phyloP scores from a whole-genome alignment of 2,329 filamentous ascomycete species.

The Colletotrichum eremochloae region DNA sequence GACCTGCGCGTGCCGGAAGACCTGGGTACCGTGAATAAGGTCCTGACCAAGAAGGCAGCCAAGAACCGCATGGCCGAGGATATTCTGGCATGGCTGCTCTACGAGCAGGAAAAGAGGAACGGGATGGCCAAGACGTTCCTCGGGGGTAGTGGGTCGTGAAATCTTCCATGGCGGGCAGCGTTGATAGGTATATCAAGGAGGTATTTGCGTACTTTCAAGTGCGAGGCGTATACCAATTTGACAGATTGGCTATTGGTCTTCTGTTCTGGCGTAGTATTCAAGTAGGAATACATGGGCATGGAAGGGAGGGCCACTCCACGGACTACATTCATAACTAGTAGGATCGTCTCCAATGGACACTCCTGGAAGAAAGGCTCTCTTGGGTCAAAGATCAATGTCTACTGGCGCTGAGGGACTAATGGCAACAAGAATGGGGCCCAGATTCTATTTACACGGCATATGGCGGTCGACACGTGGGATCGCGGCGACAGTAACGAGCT shows the following conservation, averaged over 20 bases:
- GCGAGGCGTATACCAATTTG: background rate
- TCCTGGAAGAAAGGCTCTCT: background rate
- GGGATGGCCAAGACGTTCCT: background rate
- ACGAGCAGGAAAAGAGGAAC: constrained; percentile 42
- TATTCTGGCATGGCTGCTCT: constrained; percentile 54
- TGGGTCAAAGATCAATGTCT: background rate
- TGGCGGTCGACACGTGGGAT: too few species aligned
- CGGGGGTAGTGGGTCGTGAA: background rate
- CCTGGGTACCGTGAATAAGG: constrained; percentile 52
- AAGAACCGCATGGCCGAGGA: constrained; percentile 56
- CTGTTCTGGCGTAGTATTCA: background rate
- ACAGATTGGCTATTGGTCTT: background rate
- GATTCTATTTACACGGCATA: too few species aligned
- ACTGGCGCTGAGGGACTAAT: background rate
- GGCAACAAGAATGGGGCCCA: background rate
- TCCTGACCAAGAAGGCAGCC: constrained; percentile 52
- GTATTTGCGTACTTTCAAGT: background rate
- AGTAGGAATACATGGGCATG: background rate
- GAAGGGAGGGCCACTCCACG: background rate
- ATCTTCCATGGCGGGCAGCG: background rate
- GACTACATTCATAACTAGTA: background rate
- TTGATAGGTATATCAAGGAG: background rate
- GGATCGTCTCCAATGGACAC: background rate
- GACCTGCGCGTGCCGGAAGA: constrained; percentile 49
- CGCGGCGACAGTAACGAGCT: background rate